These are phyloP conservation scores for Solanum piurae DNA, from an alignment of 257 asterid genomes.

Conservation along the genomic window DNA sequence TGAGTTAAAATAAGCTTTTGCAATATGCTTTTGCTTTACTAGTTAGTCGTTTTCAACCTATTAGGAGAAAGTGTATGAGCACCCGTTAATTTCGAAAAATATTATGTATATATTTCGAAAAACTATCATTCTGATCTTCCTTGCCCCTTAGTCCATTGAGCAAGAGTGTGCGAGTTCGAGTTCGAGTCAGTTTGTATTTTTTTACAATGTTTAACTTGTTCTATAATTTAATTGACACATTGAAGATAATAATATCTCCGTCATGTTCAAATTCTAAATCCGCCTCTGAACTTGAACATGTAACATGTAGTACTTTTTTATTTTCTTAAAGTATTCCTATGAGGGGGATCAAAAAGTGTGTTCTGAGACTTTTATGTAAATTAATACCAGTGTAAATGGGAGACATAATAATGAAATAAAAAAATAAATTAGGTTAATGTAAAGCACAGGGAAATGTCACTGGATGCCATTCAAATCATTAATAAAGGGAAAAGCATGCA, in stretches of 20 bases:
- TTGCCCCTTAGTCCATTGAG: not conserved
- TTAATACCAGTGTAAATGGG: not conserved
- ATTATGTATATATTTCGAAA: no score
- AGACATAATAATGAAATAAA: not conserved
- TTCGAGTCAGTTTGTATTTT: not conserved
- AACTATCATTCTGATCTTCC: not conserved
- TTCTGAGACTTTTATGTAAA: not conserved
- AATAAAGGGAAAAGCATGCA: not conserved
- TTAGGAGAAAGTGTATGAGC: fast-evolving
- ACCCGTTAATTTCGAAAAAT: not conserved
- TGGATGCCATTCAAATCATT: constrained; percentile 2
- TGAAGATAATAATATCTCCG: fast-evolving
- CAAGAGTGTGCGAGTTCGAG: not conserved
- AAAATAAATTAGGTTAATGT: not conserved
- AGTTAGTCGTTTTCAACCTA: not conserved
- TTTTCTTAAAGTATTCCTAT: not conserved
- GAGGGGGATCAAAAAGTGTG: not conserved
- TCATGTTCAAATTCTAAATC: fast-evolving
- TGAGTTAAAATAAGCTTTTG: not conserved
- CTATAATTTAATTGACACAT: no score
- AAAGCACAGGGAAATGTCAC: not conserved
- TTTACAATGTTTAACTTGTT: not conserved
- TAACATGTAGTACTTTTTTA: not conserved
- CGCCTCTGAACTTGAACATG: fast-evolving
- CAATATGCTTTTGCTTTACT: not conserved